A percentile compares a stretch with the other conserved stretches of the same genome.
phyloP scores from a whole-genome alignment of 2,329 filamentous ascomycete species.

The Colletotrichum noveboracense region DNA sequence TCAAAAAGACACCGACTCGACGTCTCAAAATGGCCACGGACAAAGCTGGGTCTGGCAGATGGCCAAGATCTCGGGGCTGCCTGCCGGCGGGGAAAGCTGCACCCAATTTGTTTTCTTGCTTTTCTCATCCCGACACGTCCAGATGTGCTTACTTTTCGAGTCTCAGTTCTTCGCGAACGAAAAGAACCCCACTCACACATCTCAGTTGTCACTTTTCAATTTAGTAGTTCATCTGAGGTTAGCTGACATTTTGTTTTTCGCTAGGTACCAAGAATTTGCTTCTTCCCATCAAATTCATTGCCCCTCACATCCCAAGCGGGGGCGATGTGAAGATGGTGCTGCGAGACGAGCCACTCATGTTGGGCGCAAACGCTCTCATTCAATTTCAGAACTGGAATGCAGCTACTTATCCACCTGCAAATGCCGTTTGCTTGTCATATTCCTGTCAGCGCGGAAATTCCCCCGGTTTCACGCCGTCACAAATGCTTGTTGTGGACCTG shows the following conservation, averaged over 20 bases:
- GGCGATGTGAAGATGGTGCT: not conserved
- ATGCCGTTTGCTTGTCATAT: not conserved
- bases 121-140: not conserved
- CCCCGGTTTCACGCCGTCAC: not conserved
- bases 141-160: not conserved
- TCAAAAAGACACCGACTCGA: not conserved
- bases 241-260: not conserved
- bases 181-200: not conserved
- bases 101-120: not conserved
- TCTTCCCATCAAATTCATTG: not conserved
- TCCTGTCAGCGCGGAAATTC: not conserved
- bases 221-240: not conserved
- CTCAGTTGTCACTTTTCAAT: not conserved
- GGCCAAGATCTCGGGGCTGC: not conserved
- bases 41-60: not conserved
- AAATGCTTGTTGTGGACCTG: not conserved
- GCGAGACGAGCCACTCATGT: not conserved
- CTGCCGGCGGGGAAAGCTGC: not conserved
- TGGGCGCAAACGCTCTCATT: not conserved
- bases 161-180: not conserved
- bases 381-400: not conserved
- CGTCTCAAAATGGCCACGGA: not conserved
- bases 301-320: not conserved
- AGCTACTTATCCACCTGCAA: not conserved
- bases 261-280: not conserved